A percentile compares a stretch with the other conserved stretches of the same genome.
Evolutionary conservation across 345 rosid genomes (phyloP).

Genomic region (Ceriops tagal): DNA sequence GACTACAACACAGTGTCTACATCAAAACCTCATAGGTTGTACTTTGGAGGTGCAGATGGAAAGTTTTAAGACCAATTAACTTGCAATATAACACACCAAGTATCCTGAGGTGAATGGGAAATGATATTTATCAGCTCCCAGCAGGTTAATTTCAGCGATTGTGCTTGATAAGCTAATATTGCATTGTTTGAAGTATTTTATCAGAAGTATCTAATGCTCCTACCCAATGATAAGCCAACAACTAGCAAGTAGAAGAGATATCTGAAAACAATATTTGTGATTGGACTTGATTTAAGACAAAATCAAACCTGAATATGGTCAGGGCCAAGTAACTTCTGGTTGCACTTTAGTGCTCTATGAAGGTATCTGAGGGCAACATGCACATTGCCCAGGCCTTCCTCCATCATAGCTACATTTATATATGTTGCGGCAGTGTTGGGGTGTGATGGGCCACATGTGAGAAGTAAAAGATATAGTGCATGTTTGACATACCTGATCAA

Average conservation of each 20-base stretch:
- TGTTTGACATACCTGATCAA: constrained; percentile 91
- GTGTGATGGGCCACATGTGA: constrained; percentile 97
- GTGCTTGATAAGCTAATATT: not conserved
- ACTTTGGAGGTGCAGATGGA: not conserved
- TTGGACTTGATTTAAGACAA: constrained; percentile 7
- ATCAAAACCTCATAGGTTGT: not conserved
- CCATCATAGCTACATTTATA: constrained; percentile 99
- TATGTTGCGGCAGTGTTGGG: constrained; percentile 99
- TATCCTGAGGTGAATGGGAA: not conserved
- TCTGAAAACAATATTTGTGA: not conserved
- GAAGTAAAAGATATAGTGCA: constrained; percentile 92
- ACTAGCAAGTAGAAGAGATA: not conserved
- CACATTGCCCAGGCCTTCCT: constrained; percentile 99
- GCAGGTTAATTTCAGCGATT: not conserved
- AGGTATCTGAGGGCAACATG: constrained; percentile 98
- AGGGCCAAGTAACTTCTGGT: constrained; percentile 91
- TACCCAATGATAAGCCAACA: not conserved
- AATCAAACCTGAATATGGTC: constrained; percentile 94
- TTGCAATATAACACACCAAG: not conserved
- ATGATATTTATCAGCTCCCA: not conserved
- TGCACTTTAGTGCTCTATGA: constrained; percentile 94
- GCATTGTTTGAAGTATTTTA: not conserved
- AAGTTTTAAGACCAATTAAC: constrained; percentile 8
- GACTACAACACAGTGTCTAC: not conserved
- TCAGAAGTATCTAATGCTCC: not conserved